phyloP scores from a whole-genome alignment of 2,329 filamentous ascomycete species.

The Cercospora nicotianae region DNA sequence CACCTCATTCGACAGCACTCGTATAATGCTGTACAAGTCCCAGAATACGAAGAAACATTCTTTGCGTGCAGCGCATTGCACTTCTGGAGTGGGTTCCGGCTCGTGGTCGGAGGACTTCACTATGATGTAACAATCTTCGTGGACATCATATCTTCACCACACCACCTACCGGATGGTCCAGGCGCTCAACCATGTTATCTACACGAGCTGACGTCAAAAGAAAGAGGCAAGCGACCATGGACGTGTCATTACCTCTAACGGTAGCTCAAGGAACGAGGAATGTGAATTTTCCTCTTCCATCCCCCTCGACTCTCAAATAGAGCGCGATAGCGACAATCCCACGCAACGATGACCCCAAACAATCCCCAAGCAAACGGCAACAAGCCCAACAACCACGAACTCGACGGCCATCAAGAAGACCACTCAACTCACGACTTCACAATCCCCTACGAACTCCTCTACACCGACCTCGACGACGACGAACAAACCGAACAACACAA shows the following conservation, averaged over 20 bases:
- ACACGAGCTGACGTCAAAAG: not conserved
- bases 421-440: constrained; percentile 7
- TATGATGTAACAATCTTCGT: not conserved
- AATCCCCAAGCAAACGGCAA: not conserved
- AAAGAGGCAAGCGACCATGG: not conserved
- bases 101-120: not conserved
- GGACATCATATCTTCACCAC: not conserved
- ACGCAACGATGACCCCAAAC: not conserved
- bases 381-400: not conserved
- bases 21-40: no score
- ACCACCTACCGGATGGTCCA: not conserved
- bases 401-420: not conserved
- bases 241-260: not conserved
- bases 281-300: not conserved
- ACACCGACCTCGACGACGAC: constrained; percentile 10
- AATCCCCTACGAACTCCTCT: constrained; percentile 11
- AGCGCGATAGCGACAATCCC: not conserved
- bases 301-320: not conserved
- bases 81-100: not conserved
- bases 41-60: not conserved
- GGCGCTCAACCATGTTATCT: not conserved
- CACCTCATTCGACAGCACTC: no score
- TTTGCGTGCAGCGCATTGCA: not conserved
- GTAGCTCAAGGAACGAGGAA: not conserved
- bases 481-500: constrained; percentile 20